Evolutionary conservation across 495 filamentous ascomycete genomes (phyloP), one percentile per base, ranked within the genome.

Genomic region (Trichoderma orchidacearum): DNA sequence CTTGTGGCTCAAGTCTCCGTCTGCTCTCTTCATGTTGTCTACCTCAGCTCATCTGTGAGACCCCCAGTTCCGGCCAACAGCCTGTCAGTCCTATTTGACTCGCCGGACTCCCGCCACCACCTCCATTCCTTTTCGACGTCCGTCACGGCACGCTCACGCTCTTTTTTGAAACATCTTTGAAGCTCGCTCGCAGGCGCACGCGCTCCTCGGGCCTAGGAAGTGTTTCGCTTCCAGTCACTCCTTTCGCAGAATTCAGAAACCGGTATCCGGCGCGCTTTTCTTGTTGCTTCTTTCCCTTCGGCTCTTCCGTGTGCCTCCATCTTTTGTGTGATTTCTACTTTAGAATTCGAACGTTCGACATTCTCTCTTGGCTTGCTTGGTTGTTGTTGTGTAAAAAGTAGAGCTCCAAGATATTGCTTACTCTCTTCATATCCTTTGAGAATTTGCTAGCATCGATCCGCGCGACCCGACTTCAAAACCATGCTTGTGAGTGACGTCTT

Each of bases 401-500:
- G n/a, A n/a, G n/a, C n/a, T n/a, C n/a, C n/a, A n/a, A n/a, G n/a
- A n/a, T 21, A 23, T 28, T 51, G 8, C 3, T 23, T 52, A 29
- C 12, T 5, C 8, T 30, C 29, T 15, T 29, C 23, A 3, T 31
- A 18, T 53, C 27, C 27, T 31, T 53, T 23, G 15, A 32, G 51
- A 30, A 30, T 21, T 30, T 31, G n/a, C 52, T 27, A 35, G 52
- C 4, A 34, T 35, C 35, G 30, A 11, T 35, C 30, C 34, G 6
- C 52, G 38, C 38, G 32, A 31, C 15, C 18, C 21, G 53, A 30
- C 15, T 29, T 38, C 41, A 34, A n/a, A n/a, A 38, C 31, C 53
- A 55, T 55, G 53, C 36, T 55, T 55, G 53, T 55, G 11, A 55
- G 53, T 55, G 3, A 8, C 8, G 1, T 17, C 53, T 18, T n/a